Evolutionary conservation across 1,284 basidiomycete genomes (phyloP).

Genomic region (Apiotrichum siamense): DNA sequence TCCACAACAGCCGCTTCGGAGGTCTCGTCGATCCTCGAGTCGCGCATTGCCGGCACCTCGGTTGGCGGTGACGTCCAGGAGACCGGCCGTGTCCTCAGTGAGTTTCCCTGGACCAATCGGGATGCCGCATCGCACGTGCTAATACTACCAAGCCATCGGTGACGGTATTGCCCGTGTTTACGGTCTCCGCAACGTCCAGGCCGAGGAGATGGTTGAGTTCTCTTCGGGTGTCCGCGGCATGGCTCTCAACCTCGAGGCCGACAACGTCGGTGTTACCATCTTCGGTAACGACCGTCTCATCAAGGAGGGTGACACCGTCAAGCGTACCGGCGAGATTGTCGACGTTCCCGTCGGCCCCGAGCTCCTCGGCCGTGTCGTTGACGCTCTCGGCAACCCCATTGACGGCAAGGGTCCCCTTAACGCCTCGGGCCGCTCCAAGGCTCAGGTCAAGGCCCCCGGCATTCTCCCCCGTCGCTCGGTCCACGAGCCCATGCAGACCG

Average conservation of each 20-base stretch:
- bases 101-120: conserved; percentile 40
- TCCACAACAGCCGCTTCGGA: conserved; percentile 78
- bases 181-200: conserved; percentile 73
- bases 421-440: conserved; percentile 85
- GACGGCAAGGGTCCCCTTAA: conserved; percentile 98
- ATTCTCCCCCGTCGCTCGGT: conserved; percentile 98
- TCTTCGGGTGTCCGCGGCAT: conserved; percentile 97
- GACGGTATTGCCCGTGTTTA: conserved; percentile 99
- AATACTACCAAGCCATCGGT: conserved; percentile 70
- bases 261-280: conserved; percentile 99
- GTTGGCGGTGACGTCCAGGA: conserved; percentile 94
- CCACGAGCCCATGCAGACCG: conserved; percentile 99
- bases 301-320: conserved; percentile 99
- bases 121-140: background rate
- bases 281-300: conserved; percentile 99
- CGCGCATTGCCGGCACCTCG: conserved; percentile 88
- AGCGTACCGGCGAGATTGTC: conserved; percentile 99
- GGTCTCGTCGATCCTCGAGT: conserved; percentile 98
- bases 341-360: conserved; percentile 96
- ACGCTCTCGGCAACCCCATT: conserved; percentile 98
- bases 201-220: conserved; percentile 99
- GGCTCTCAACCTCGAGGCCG: conserved; percentile 99
- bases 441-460: conserved; percentile 96
- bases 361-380: conserved; percentile 96
- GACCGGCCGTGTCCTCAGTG: conserved; percentile 95